These are phyloP conservation scores for Penicillium pulvis DNA, from an alignment of 495 filamentous ascomycete species.

Conservation along the genomic window DNA sequence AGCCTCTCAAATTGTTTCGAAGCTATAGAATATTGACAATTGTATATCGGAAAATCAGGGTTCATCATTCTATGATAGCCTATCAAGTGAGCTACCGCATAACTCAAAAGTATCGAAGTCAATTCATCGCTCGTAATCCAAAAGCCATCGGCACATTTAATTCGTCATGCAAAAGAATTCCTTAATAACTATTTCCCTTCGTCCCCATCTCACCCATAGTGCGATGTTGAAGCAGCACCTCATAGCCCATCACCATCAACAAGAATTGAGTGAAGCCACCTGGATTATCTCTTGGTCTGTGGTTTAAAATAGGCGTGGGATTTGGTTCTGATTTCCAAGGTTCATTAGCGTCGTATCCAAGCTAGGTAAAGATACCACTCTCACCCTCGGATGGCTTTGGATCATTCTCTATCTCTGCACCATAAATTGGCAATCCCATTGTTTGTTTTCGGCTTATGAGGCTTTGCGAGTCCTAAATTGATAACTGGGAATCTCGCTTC, in stretches of 20 bases:
- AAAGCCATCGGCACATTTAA: neutral
- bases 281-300: neutral
- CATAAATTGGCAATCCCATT: neutral
- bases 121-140: neutral
- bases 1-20: too few relatives aligned
- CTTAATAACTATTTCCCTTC: neutral
- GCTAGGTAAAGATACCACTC: neutral
- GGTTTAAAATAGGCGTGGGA: neutral
- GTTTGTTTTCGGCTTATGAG: neutral
- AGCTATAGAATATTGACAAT: too few relatives aligned
- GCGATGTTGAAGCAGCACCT: slow-evolving; percentile 7
- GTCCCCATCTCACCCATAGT: neutral
- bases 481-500: neutral
- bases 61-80: too few relatives aligned
- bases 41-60: too few relatives aligned
- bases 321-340: neutral
- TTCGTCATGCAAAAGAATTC: neutral
- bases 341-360: neutral
- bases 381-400: neutral
- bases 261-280: slow-evolving; percentile 1
- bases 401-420: neutral
- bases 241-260: slow-evolving; percentile 5
- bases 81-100: too few relatives aligned
- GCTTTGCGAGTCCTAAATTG: too few relatives aligned
- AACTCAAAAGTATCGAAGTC: too few relatives aligned